Conservation (phyloP, 768 basidiomycete genomes). For the Xerocomellus chrysenteron region DNA sequence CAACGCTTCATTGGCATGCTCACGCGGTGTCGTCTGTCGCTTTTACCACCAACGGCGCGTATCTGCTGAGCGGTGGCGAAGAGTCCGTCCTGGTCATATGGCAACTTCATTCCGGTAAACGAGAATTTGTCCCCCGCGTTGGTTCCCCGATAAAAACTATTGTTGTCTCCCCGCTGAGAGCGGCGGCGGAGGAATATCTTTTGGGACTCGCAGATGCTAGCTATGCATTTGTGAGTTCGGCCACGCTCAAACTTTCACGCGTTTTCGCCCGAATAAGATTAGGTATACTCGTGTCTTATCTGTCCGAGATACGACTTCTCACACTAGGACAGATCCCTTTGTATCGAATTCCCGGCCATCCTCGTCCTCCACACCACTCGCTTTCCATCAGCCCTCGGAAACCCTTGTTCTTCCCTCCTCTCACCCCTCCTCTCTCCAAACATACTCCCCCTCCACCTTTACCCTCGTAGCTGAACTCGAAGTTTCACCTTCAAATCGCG, state of each 20-base stretch:
- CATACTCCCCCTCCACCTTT: conserved; percentile 73
- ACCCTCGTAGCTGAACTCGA: conserved; percentile 84
- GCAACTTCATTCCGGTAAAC: conserved; percentile 86
- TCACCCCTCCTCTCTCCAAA: conserved; percentile 93
- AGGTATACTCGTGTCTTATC: conserved; percentile 43
- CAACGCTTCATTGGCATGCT: conserved; percentile 94
- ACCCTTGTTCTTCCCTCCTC: conserved; percentile 89
- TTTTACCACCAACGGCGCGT: conserved; percentile 90
- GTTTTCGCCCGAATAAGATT: conserved; percentile 77
- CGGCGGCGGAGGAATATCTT: conserved; percentile 80
- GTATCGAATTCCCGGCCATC: conserved; percentile 37
- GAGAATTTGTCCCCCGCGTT: conserved; percentile 90
- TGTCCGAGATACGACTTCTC: not conserved
- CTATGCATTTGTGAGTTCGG: conserved; percentile 70
- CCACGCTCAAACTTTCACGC: conserved; percentile 68
- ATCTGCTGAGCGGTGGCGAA: conserved; percentile 91
- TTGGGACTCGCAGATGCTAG: conserved; percentile 81
- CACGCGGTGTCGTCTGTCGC: conserved; percentile 85
- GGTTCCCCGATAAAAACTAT: conserved; percentile 82
- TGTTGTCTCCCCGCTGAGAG: conserved; percentile 50
- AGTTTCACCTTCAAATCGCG: conserved; percentile 88
- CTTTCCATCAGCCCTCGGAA: conserved; percentile 69
- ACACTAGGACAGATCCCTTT: conserved; percentile 35
- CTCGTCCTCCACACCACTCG: conserved; percentile 57
- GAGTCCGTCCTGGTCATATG: conserved; percentile 96